Evolutionary conservation across 2,329 filamentous ascomycete species (phyloP).

Genomic region (Alternaria panax): DNA sequence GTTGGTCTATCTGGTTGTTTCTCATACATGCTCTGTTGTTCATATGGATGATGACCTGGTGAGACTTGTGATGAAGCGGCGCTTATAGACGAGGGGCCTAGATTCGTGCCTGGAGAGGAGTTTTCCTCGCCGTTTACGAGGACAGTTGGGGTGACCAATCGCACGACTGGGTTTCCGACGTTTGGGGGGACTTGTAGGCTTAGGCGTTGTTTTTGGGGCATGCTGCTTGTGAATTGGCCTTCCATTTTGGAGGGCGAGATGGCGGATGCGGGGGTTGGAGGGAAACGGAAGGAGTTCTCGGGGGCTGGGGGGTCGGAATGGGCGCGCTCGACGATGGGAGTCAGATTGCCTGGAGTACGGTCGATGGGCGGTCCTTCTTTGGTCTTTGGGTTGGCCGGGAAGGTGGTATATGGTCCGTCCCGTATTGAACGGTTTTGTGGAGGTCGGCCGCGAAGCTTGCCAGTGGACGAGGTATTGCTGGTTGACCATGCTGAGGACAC

Average conservation of each 20-base stretch:
- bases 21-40: constrained; percentile 21
- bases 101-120: constrained; percentile 30
- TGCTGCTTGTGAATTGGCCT: constrained; percentile 25
- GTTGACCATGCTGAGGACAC: constrained; percentile 91
- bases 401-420: constrained; percentile 73
- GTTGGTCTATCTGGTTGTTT: constrained; percentile 28
- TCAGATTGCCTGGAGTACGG: constrained; percentile 52
- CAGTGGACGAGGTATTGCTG: constrained; percentile 66
- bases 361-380: constrained; percentile 58
- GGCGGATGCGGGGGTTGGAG: constrained; percentile 50
- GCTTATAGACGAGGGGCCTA: constrained; percentile 35
- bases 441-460: constrained; percentile 80
- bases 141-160: constrained; percentile 67
- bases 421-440: constrained; percentile 73
- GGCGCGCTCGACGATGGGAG: constrained; percentile 55
- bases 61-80: constrained; percentile 28
- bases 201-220: constrained; percentile 57
- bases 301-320: constrained; percentile 49
- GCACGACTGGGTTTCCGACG: constrained; percentile 63
- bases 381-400: constrained; percentile 66
- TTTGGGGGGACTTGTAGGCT: constrained; percentile 71
- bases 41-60: constrained; percentile 27
- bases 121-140: constrained; percentile 61
- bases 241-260: constrained; percentile 41
- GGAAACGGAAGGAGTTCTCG: constrained; percentile 49